Evolutionary conservation across 1,139 yeast species (phyloP), one percentile per base, ranked within the genome.

Genomic region (Hyphopichia khmerensis): DNA sequence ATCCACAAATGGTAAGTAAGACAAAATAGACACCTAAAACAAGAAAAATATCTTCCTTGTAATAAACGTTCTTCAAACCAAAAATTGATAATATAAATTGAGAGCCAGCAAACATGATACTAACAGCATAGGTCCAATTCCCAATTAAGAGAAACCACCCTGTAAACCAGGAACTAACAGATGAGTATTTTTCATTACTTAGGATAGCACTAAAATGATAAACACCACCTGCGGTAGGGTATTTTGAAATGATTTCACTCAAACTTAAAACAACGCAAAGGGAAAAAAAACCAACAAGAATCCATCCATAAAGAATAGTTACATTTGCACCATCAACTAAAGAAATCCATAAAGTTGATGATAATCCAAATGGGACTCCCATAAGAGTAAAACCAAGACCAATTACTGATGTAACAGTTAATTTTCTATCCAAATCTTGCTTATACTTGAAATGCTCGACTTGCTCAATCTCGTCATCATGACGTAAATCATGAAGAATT

Each of bases 291-390:
- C 84, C 80, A 35, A 84, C 85, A 2, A 81, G 62, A 1, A 83
- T 50, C 81, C 88, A 85, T 0, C 93, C 93, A 60, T 82, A 80
- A 36, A 85, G 64, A 39, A 85, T 80, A 0, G 91, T 83, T 11
- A 80, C 81, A 44, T 84, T 84, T 0, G 88, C 88, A 7, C 93
- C 93, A 59, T 84, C 86, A 17, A 81, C 71, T 43, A 85, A 64
- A 1, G 87, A 82, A 36, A 84, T 83, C 61, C 84, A 79, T 55
- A 85, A 67, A 0, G 89, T 84, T 1, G 87, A 80, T 4, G 88
- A 80, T 53, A 85, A 71, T 1, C 91, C 90, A 57, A 85, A 75
- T 0, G 90, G 91, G 0, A 87, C 90, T 17, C 87, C 87, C 91
- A 85, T 84, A 21, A 85, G 63, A 2, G 89, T 82, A 56, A 84